phyloP scores from a whole-genome alignment of 2,329 filamentous ascomycete genomes.

The Fusarium siculi region DNA sequence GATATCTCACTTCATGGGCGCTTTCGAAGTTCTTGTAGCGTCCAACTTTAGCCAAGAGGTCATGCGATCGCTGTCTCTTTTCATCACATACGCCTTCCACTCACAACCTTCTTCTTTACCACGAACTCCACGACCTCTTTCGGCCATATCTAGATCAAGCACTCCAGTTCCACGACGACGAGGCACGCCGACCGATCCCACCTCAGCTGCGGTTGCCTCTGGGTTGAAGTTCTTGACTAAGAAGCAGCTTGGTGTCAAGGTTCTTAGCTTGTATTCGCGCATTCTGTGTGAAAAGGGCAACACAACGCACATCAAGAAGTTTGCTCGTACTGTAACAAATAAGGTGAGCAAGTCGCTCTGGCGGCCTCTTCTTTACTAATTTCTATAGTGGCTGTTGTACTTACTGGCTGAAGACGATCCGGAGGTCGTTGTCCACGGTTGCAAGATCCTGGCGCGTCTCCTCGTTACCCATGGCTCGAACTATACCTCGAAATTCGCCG shows the following conservation, averaged over 20 bases:
- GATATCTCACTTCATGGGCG: constrained; percentile 78
- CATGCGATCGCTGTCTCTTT: constrained; percentile 86
- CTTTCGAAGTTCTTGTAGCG: constrained; percentile 82
- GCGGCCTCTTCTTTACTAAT: constrained; percentile 19
- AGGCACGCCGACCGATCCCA: constrained; percentile 50
- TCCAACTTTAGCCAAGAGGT: constrained; percentile 86
- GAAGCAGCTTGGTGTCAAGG: constrained; percentile 76
- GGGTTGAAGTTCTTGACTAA: constrained; percentile 63
- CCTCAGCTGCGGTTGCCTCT: constrained; percentile 44
- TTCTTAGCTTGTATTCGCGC: constrained; percentile 81
- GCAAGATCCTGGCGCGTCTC: constrained; percentile 84
- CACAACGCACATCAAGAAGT: constrained; percentile 78
- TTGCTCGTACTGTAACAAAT: constrained; percentile 93
- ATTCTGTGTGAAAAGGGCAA: constrained; percentile 81
- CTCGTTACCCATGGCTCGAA: constrained; percentile 82
- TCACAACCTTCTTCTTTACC: constrained; percentile 59
- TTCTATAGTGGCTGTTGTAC: constrained; percentile 83
- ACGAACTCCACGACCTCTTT: constrained; percentile 61
- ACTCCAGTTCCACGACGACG: constrained; percentile 54
- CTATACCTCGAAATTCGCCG: constrained; percentile 86
- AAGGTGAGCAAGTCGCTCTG: constrained; percentile 66
- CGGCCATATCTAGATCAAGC: constrained; percentile 52
- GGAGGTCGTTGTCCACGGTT: constrained; percentile 82
- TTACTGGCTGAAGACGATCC: constrained; percentile 87
- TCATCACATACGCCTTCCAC: constrained; percentile 92